Percentiles rank a stretch among this genome's conserved stretches.
Conservation (phyloP, 75 land plant species). For the Picea sitchensis region DNA sequence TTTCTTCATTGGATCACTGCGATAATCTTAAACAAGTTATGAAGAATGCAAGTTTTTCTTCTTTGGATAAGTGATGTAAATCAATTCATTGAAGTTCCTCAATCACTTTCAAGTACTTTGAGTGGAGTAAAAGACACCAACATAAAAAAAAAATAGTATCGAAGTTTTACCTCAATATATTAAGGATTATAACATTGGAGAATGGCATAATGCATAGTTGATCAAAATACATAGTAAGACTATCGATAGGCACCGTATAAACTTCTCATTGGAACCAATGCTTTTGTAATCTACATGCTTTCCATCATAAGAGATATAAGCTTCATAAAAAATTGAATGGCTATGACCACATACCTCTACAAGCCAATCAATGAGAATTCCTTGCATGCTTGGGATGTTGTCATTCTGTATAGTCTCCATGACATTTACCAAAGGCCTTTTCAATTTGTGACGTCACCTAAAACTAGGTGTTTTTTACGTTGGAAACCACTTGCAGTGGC, state of each 20-base stretch:
- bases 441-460: too few species aligned
- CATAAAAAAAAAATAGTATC: neutral
- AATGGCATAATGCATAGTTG: neutral
- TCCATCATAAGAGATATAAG: constrained; percentile 73
- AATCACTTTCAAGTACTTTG: constrained; percentile 52
- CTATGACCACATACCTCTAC: too few species aligned
- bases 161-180: neutral
- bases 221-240: neutral
- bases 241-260: constrained; percentile 41
- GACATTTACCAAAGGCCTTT: too few species aligned
- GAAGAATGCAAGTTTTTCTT: too few species aligned
- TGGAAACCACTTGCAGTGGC: too few species aligned
- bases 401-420: too few species aligned
- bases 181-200: neutral
- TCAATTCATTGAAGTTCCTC: constrained; percentile 29
- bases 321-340: constrained; percentile 31
- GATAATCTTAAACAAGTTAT: too few species aligned
- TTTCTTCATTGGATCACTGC: too few species aligned
- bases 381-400: too few species aligned
- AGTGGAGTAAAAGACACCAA: neutral
- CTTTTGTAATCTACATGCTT: constrained; percentile 66
- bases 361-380: too few species aligned
- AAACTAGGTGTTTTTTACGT: too few species aligned
- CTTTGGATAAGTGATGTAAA: constrained; percentile 32
- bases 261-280: constrained; percentile 64